phyloP scores from a whole-genome alignment of 148 eudicot species.

The Persicaria maculosa region DNA sequence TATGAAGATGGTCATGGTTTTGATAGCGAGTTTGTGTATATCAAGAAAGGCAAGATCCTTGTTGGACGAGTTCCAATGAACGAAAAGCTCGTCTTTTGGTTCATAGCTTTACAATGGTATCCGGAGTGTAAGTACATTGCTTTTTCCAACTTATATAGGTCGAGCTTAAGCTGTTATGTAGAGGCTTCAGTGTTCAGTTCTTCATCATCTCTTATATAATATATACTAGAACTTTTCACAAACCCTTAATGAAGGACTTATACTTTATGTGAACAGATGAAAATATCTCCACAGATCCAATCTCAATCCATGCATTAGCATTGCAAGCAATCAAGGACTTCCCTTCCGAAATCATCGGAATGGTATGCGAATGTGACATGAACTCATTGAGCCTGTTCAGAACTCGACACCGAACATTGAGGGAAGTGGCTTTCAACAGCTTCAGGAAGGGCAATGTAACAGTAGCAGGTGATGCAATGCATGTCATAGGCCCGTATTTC shows the following conservation, averaged over 20 bases:
- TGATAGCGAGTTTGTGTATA: neutral
- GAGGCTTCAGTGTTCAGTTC: no score
- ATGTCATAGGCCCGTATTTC: conserved; percentile 8
- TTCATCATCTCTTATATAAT: neutral
- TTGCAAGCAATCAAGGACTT: conserved; percentile 4
- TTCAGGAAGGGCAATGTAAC: conserved; percentile 4
- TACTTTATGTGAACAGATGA: neutral
- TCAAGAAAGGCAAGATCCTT: neutral
- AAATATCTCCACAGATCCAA: neutral
- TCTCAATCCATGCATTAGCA: neutral
- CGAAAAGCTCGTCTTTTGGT: conserved; percentile 5
- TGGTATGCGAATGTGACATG: neutral
- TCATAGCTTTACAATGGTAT: conserved; percentile 5
- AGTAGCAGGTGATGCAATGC: conserved; percentile 15
- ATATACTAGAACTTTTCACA: neutral
- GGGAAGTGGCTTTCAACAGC: conserved; percentile 7
- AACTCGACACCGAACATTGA: neutral
- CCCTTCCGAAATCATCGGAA: neutral
- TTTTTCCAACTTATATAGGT: no score
- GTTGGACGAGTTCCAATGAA: neutral
- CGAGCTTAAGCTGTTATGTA: no score
- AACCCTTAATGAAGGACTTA: neutral
- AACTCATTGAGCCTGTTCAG: neutral
- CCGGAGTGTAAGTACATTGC: neutral
- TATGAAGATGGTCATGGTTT: neutral